These are phyloP conservation scores for Grammothele lineata DNA, from an alignment of 768 basidiomycete species.

Conservation along the genomic window DNA sequence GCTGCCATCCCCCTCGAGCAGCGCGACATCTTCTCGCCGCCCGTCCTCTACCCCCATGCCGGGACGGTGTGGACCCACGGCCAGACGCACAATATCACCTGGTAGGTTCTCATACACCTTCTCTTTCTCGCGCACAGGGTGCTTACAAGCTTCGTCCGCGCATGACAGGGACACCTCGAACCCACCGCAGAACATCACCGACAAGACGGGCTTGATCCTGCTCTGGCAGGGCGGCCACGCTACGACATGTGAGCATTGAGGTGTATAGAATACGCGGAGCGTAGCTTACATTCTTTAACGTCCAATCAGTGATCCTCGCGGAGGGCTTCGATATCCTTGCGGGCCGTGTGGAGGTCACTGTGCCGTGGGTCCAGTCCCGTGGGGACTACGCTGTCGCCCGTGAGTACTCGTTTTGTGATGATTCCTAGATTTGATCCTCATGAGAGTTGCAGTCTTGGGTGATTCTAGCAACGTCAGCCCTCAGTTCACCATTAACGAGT, in stretches of 20 bases:
- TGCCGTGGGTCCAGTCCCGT: conserved; percentile 29
- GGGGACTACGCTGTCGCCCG: conserved; percentile 32
- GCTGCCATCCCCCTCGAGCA: neutral
- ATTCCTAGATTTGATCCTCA: neutral
- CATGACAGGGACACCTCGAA: conserved; percentile 25
- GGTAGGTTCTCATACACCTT: conserved; percentile 2
- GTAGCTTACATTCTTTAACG: neutral
- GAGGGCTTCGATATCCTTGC: conserved; percentile 29
- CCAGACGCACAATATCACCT: conserved; percentile 14
- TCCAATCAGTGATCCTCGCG: conserved; percentile 15
- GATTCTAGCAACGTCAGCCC: conserved; percentile 43
- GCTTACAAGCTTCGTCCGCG: neutral
- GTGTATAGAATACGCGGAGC: neutral
- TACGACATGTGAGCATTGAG: conserved; percentile 23
- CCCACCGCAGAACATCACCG: conserved; percentile 36
- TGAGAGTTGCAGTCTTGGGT: conserved; percentile 45
- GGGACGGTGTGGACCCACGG: conserved; percentile 13
- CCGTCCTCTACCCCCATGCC: conserved; percentile 14
- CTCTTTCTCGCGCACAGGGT: no score
- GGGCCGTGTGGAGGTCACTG: conserved; percentile 30
- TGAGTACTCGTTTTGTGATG: conserved; percentile 23
- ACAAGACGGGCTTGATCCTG: conserved; percentile 17
- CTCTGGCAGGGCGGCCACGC: conserved; percentile 23
- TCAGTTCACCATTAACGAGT: conserved; percentile 31
- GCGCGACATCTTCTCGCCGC: conserved; percentile 13